These are phyloP conservation scores for Tricholoma terreum DNA, from an alignment of 768 basidiomycete species.

Conservation along the genomic window DNA sequence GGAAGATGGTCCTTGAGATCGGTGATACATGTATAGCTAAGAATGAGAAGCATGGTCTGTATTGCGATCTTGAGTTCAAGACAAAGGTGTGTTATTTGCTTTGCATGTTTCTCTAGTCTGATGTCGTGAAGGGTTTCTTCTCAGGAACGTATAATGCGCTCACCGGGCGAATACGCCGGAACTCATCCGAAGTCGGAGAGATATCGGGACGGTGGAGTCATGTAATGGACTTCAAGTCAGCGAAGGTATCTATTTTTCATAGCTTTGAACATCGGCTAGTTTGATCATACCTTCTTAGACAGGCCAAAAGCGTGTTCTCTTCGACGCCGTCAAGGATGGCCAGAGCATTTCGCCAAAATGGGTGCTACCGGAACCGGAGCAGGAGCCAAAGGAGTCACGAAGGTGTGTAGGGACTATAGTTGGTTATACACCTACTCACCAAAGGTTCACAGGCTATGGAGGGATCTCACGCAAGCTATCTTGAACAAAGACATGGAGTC, in stretches of 20 bases:
- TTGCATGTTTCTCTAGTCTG: background rate
- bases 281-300: constrained; percentile 36
- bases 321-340: constrained; percentile 79
- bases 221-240: constrained; percentile 78
- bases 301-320: constrained; percentile 70
- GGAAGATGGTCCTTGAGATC: constrained; percentile 94
- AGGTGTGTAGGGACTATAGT: constrained; percentile 39
- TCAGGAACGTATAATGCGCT: constrained; percentile 95
- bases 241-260: constrained; percentile 43
- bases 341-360: constrained; percentile 74
- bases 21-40: constrained; percentile 85
- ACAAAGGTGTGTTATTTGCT: constrained; percentile 64
- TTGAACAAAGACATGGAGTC: constrained; percentile 87
- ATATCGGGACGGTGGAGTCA: constrained; percentile 89
- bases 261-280: background rate
- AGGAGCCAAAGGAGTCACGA: constrained; percentile 88
- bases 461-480: constrained; percentile 82
- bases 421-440: background rate
- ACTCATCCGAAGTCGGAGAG: constrained; percentile 72
- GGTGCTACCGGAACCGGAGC: constrained; percentile 82
- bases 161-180: constrained; percentile 70
- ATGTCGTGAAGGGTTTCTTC: constrained; percentile 75
- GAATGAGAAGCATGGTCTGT: constrained; percentile 73
- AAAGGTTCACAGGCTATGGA: constrained; percentile 66
- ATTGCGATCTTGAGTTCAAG: constrained; percentile 93